Evolutionary conservation across 148 eudicot genomes (phyloP).

Genomic region (Tetragonia tetragonoides): DNA sequence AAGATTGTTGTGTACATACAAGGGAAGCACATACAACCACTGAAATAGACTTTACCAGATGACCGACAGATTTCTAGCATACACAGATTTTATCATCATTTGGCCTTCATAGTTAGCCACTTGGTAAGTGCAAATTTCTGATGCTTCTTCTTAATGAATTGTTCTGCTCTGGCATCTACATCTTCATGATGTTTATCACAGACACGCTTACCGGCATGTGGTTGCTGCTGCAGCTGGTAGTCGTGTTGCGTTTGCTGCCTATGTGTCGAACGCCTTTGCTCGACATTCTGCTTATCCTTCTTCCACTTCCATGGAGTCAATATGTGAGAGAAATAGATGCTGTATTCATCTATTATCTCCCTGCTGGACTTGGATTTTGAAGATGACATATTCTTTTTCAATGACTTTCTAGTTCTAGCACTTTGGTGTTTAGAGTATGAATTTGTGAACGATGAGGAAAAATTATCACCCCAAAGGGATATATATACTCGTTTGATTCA

Average conservation of each 20-base stretch:
- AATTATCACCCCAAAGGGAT: background rate
- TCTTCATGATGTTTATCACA: background rate
- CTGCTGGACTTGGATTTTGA: slow-evolving; percentile 14
- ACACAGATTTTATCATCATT: background rate
- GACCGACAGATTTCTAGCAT: no score
- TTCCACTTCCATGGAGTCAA: slow-evolving; percentile 21
- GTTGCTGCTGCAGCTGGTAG: background rate
- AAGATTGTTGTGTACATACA: no score
- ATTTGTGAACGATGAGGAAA: background rate
- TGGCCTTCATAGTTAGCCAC: background rate
- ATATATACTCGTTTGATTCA: background rate
- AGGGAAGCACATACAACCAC: no score
- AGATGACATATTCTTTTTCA: background rate
- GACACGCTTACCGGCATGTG: background rate
- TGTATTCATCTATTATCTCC: slow-evolving; percentile 20
- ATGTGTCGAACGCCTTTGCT: background rate
- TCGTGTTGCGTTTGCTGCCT: background rate
- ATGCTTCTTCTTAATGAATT: slow-evolving; percentile 12
- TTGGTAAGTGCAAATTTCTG: background rate
- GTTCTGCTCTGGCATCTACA: slow-evolving; percentile 14
- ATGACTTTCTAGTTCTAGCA: background rate
- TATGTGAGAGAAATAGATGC: slow-evolving; percentile 27
- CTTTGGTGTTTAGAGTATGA: background rate
- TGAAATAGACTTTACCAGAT: no score
- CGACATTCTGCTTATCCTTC: background rate